Conservation (phyloP, 2,329 filamentous ascomycete genomes). For the Fusarium cyanostomum region DNA sequence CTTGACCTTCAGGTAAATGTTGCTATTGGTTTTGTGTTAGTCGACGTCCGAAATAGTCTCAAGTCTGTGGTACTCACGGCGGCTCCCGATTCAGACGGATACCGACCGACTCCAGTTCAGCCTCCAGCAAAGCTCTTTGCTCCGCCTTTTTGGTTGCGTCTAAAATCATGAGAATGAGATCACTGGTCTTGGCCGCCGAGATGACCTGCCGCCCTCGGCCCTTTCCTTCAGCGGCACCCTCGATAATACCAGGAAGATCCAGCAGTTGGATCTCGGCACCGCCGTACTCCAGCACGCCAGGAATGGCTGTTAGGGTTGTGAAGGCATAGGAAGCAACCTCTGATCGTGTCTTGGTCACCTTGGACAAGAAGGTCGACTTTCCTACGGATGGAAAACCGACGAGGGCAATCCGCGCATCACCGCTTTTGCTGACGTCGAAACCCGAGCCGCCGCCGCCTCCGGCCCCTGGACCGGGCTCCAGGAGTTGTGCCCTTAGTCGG, state of each 20-base stretch:
- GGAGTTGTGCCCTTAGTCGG: constrained; percentile 89
- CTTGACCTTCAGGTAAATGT: constrained; percentile 96
- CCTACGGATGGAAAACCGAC: constrained; percentile 99
- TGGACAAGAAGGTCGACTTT: constrained; percentile 98
- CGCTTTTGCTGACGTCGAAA: constrained; percentile 95
- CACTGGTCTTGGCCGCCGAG: constrained; percentile 96
- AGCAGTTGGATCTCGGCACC: constrained; percentile 98
- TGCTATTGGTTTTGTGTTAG: constrained; percentile 60
- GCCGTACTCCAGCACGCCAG: constrained; percentile 95
- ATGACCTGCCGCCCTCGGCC: constrained; percentile 96
- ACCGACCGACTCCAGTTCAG: constrained; percentile 92
- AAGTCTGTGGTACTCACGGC: constrained; percentile 66
- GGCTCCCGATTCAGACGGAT: constrained; percentile 92
- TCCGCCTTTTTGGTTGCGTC: constrained; percentile 97
- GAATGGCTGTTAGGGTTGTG: constrained; percentile 96
- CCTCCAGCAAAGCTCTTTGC: constrained; percentile 88
- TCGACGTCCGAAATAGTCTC: not conserved
- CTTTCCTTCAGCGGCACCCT: constrained; percentile 95
- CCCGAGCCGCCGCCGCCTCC: constrained; percentile 82
- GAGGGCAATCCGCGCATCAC: constrained; percentile 94
- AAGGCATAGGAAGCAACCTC: constrained; percentile 97
- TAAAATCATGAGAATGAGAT: constrained; percentile 94
- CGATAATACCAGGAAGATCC: constrained; percentile 97
- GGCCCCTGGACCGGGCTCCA: constrained; percentile 85
- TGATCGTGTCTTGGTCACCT: constrained; percentile 97